Percentiles rank a stretch among this genome's conserved stretches.
phyloP scores from a whole-genome alignment of 2,329 filamentous ascomycete genomes.

The Scedosporium minutisporum region DNA sequence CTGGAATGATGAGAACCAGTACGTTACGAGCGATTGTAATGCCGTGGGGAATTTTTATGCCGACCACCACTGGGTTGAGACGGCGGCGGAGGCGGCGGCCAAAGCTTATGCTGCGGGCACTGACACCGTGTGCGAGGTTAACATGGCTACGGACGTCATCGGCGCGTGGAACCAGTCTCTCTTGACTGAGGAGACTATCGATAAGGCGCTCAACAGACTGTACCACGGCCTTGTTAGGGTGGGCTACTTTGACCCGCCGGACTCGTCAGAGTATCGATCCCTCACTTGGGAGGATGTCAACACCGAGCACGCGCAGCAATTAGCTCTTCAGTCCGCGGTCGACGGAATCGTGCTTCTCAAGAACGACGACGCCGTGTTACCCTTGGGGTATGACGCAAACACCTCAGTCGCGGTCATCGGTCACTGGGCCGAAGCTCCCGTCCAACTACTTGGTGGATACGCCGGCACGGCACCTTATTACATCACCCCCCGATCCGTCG shows the following conservation, averaged over 20 bases:
- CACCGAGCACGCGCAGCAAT: conserved; percentile 38
- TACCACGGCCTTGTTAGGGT: conserved; percentile 44
- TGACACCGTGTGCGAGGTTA: conserved; percentile 22
- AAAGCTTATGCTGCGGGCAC: conserved; percentile 24
- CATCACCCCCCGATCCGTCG: conserved; percentile 41
- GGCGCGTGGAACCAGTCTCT: conserved; percentile 22
- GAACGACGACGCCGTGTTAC: conserved; percentile 42
- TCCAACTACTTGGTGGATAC: conserved; percentile 17
- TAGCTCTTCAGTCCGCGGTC: conserved; percentile 45
- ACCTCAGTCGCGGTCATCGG: conserved; percentile 20
- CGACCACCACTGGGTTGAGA: conserved; percentile 28
- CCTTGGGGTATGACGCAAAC: conserved; percentile 24
- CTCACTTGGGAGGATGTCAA: conserved; percentile 47
- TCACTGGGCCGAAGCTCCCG: conserved; percentile 20
- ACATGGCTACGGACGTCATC: conserved; percentile 16
- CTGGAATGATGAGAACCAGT: conserved; percentile 52
- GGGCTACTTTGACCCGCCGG: conserved; percentile 45
- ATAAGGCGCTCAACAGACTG: conserved; percentile 38
- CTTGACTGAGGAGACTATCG: conserved; percentile 19
- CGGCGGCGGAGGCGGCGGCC: conserved; percentile 23
- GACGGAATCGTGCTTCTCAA: conserved; percentile 41
- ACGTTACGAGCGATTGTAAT: conserved; percentile 57
- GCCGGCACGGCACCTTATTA: conserved; percentile 39
- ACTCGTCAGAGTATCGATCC: conserved; percentile 31
- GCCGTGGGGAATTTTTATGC: conserved; percentile 48